Percentiles rank a stretch among this genome's conserved stretches.
These are phyloP conservation scores for Naganishia vishniacii DNA, from an alignment of 768 basidiomycete genomes.

Conservation along the genomic window DNA sequence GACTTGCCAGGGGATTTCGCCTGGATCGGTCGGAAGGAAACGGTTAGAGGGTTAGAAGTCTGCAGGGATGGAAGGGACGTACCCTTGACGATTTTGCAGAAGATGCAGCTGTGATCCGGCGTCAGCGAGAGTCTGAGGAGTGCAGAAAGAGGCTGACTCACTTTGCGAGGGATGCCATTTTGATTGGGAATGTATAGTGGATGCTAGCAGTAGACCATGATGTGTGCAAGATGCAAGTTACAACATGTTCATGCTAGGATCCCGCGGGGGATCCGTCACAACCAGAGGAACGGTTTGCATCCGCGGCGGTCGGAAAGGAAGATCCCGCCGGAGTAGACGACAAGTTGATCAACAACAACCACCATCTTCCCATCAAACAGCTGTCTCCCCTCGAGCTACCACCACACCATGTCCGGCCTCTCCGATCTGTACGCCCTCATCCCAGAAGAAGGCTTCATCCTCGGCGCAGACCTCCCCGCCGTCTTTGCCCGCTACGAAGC, in stretches of 20 bases:
- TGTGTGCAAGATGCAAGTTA: too few species aligned
- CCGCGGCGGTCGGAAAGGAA: too few species aligned
- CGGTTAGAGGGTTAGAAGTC: neutral
- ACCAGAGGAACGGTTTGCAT: too few species aligned
- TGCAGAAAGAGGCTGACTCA: neutral
- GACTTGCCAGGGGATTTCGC: slow-evolving; percentile 65
- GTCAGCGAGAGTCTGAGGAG: neutral
- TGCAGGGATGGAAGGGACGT: slow-evolving; percentile 17
- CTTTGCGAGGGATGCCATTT: slow-evolving; percentile 9
- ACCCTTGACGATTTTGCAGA: slow-evolving; percentile 95
- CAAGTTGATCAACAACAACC: neutral
- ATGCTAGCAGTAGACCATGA: too few species aligned
- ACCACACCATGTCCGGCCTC: neutral
- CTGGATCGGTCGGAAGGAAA: slow-evolving; percentile 49
- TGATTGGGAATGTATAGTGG: neutral
- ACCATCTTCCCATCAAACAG: neutral
- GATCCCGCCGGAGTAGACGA: too few species aligned
- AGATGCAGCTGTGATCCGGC: slow-evolving; percentile 58
- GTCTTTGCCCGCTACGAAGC: slow-evolving; percentile 8
- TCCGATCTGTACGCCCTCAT: slow-evolving; percentile 14
- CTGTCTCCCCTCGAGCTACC: neutral
- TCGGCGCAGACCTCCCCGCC: neutral
- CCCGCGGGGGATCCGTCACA: too few species aligned
- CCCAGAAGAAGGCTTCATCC: slow-evolving; percentile 2
- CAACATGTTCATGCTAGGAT: too few species aligned